phyloP scores from a whole-genome alignment of 768 basidiomycete species.

The Boletus insuetus region DNA sequence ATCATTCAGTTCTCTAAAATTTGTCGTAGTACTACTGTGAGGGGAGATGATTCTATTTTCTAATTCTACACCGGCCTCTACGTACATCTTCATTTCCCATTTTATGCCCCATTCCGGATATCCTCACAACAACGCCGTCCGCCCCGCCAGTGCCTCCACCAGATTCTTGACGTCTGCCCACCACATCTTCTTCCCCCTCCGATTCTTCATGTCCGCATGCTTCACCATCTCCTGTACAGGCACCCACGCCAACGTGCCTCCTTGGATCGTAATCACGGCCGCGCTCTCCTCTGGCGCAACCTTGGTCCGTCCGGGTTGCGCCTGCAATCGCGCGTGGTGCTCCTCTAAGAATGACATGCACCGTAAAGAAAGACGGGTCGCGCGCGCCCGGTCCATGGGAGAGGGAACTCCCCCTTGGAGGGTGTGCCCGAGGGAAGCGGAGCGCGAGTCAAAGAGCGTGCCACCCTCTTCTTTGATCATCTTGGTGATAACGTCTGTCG shows the following conservation, averaged over 20 bases:
- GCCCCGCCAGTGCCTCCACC: constrained; percentile 70
- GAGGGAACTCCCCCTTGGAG: constrained; percentile 96
- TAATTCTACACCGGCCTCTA: no score
- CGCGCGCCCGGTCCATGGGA: constrained; percentile 89
- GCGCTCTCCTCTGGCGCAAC: constrained; percentile 65
- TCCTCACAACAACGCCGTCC: constrained; percentile 49
- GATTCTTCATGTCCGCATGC: constrained; percentile 88
- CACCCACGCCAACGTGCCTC: constrained; percentile 77
- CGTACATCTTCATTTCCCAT: no score
- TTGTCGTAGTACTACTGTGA: no score
- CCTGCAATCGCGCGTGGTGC: constrained; percentile 58
- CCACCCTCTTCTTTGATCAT: constrained; percentile 97
- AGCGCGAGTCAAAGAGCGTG: constrained; percentile 86
- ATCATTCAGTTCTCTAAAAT: no score
- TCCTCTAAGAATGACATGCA: constrained; percentile 94
- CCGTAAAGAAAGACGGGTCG: constrained; percentile 83
- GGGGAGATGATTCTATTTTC: no score
- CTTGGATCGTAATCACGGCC: constrained; percentile 90
- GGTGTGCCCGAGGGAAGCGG: constrained; percentile 95
- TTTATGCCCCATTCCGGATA: no score
- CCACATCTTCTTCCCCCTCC: constrained; percentile 77
- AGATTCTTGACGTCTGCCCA: constrained; percentile 71
- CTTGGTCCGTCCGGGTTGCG: constrained; percentile 50
- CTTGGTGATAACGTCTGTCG: constrained; percentile 86
- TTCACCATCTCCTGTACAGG: constrained; percentile 79